Conservation (phyloP, 352 stramenopile genomes). For the Phytophthora nicotianae region DNA sequence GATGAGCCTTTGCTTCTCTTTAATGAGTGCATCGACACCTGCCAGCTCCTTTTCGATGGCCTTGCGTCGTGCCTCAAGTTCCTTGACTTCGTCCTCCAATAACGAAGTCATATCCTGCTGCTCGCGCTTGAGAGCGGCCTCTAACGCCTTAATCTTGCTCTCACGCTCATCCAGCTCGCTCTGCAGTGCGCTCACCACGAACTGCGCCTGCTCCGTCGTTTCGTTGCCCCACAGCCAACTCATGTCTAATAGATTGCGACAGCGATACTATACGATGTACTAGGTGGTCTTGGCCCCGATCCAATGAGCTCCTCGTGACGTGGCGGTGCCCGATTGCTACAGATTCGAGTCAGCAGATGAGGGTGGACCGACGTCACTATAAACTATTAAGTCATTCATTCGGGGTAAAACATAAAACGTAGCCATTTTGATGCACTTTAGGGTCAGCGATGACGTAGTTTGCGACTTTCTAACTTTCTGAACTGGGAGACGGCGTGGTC, state of each 20-base stretch:
- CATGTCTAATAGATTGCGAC: conserved; percentile 31
- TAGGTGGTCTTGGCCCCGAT: not conserved
- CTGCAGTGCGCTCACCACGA: conserved; percentile 83
- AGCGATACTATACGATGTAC: not conserved
- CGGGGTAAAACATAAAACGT: not conserved
- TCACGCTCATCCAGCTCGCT: conserved; percentile 83
- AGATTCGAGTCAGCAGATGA: conserved; percentile 4
- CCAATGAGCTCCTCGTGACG: conserved; percentile 23
- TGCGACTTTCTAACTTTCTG: conserved; percentile 74
- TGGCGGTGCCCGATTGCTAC: conserved; percentile 21
- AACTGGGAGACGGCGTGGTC: conserved; percentile 69
- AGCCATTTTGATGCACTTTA: not conserved
- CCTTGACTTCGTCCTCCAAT: conserved; percentile 64
- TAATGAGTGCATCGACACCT: conserved; percentile 59
- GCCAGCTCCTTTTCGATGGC: conserved; percentile 47
- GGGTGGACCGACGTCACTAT: conserved; percentile 14
- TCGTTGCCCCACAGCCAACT: conserved; percentile 88
- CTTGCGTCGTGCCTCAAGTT: conserved; percentile 62
- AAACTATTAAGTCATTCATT: not conserved
- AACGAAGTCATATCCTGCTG: conserved; percentile 72
- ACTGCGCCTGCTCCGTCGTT: conserved; percentile 85
- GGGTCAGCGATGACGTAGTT: conserved; percentile 14
- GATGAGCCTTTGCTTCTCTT: conserved; percentile 68
- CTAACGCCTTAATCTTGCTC: conserved; percentile 78
- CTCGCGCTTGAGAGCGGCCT: conserved; percentile 74